phyloP scores from a whole-genome alignment of 345 rosid genomes.

The Rhodomyrtus tomentosa region DNA sequence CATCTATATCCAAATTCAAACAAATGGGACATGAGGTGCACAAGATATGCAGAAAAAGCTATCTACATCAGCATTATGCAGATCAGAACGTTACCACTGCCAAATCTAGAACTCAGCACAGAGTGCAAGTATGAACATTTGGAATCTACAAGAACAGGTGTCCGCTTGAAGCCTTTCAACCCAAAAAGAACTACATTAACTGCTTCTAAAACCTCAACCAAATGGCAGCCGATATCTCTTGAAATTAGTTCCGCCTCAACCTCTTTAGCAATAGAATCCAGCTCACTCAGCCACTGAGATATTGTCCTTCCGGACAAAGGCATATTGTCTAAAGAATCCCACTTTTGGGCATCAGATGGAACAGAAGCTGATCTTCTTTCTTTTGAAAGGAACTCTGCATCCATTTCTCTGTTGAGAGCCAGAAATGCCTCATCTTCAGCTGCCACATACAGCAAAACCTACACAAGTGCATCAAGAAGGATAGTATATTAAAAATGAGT shows the following conservation, averaged over 20 bases:
- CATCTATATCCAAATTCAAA: neutral
- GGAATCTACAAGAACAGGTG: conserved; percentile 50
- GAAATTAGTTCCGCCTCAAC: conserved; percentile 77
- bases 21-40: neutral
- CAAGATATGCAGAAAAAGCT: neutral
- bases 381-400: conserved; percentile 32
- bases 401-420: conserved; percentile 46
- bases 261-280: conserved; percentile 61
- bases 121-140: conserved; percentile 65
- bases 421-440: conserved; percentile 84
- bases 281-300: conserved; percentile 51
- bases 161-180: conserved; percentile 70
- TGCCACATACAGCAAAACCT: conserved; percentile 74
- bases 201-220: conserved; percentile 72
- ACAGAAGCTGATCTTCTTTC: conserved; percentile 34
- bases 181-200: conserved; percentile 73
- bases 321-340: conserved; percentile 41
- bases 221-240: conserved; percentile 73
- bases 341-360: conserved; percentile 20
- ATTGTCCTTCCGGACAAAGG: conserved; percentile 55
- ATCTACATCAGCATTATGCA: neutral
- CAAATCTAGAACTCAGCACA: conserved; percentile 54
- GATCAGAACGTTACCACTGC: conserved; percentile 56
- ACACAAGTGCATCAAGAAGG: neutral
- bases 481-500: neutral